Evolutionary conservation across 2,329 filamentous ascomycete genomes (phyloP), one percentile per base, ranked within the genome.

Genomic region (Cryphonectria parasitica): DNA sequence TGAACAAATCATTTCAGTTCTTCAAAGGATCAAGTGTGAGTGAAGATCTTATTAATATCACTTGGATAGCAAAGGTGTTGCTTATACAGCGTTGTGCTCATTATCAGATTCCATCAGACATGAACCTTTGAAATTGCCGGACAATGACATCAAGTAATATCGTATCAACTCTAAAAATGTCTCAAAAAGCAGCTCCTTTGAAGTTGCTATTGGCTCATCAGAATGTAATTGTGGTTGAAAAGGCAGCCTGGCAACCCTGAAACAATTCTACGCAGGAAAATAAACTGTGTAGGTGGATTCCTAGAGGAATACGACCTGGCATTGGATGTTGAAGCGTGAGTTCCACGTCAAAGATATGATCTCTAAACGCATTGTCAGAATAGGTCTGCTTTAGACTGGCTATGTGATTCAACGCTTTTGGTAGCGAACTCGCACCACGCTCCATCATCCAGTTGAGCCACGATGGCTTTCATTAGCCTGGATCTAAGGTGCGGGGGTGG

Each of bases 401-500:
- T 6, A 34, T 61, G 6, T 39, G 2, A 7, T 25, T 19, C 25
- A 15, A 8, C n/a, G 34, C 19, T 8, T 15, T 22, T 49, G 45
- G n/a, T 22, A n/a, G 31, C 31, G 10, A 19, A 15, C 8, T 61
- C 36, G 43, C 5, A 36, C 15, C 10, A 22, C 22, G 25, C 58
- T 36, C 22, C n/a, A 39, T 22, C 36, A 22, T 19, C 17, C 58
- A 39, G 58, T n/a, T 34, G n/a, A n/a, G 17, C 34, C 31, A 28
- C 17, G 31, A 41, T 39, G 2, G 22, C 7, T 54, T n/a, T 19
- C 39, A 31, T 54, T 31, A 49, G 31, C 31, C 64, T 36, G 45
- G 39, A 10, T 17, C 64, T 49, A 19, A 41, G 25, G 25, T 68
- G 52, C 65, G 45, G 65, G 54, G 65, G 60, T 52, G 31, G 22